Evolutionary conservation across 164 flowering plant species (phyloP).

Genomic region (Warburgia ugandensis): DNA sequence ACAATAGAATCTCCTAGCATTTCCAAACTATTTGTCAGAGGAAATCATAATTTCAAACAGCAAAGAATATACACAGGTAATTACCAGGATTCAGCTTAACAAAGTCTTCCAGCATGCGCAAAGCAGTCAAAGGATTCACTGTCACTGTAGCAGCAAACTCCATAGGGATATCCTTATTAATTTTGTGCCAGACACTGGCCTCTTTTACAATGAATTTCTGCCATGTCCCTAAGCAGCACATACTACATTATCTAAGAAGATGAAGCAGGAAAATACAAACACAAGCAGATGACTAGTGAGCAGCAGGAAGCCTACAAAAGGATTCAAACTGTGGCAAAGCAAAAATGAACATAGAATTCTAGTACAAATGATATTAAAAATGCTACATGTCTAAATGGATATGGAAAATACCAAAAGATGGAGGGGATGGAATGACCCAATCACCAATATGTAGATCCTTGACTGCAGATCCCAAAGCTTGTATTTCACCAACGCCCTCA

Average conservation of each 20-base stretch:
- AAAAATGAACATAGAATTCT: no score
- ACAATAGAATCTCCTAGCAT: conserved; percentile 76
- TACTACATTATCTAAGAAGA: conserved; percentile 8
- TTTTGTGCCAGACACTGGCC: conserved; percentile 76
- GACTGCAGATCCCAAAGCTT: conserved; percentile 67
- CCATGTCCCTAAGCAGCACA: conserved; percentile 65
- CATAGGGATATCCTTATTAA: conserved; percentile 57
- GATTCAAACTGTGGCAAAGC: background rate
- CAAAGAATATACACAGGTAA: background rate
- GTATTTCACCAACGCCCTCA: conserved; percentile 92
- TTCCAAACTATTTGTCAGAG: conserved; percentile 10
- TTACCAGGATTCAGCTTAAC: conserved; percentile 63
- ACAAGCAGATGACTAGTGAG: background rate
- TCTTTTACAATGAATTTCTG: conserved; percentile 86
- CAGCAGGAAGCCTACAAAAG: background rate
- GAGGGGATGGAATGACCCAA: conserved; percentile 89
- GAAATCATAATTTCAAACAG: background rate
- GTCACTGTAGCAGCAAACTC: conserved; percentile 90
- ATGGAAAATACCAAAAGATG: conserved; percentile 54
- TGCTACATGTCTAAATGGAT: background rate
- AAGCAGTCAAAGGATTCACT: conserved; percentile 77
- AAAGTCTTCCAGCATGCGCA: conserved; percentile 79
- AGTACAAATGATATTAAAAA: no score
- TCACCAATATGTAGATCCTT: conserved; percentile 70
- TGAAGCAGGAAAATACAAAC: conserved; percentile 4